Percentiles rank a stretch among this genome's conserved stretches.
Evolutionary conservation across 371 early-diverging fungal genomes (phyloP).

Genomic region (Gilbertella persicaria): DNA sequence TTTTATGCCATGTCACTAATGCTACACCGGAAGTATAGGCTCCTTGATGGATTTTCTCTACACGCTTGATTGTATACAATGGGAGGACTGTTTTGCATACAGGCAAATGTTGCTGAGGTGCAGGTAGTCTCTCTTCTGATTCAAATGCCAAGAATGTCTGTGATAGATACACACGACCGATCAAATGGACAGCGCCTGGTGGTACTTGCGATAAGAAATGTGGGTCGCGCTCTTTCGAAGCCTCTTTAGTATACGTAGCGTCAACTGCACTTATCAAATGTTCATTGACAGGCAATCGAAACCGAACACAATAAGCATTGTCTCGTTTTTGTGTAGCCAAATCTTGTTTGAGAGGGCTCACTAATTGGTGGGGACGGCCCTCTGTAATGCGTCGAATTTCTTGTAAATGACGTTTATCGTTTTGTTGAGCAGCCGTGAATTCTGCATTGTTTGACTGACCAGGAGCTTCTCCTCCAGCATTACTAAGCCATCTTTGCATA

Average conservation of each 20-base stretch:
- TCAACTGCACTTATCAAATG: slow-evolving; percentile 59
- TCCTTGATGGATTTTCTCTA: slow-evolving; percentile 74
- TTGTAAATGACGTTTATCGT: slow-evolving; percentile 2
- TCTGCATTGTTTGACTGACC: slow-evolving; percentile 44
- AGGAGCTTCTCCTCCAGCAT: slow-evolving; percentile 69
- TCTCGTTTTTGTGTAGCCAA: slow-evolving; percentile 75
- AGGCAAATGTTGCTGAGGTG: slow-evolving; percentile 45
- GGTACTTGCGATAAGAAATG: slow-evolving; percentile 23
- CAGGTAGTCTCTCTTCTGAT: slow-evolving; percentile 31
- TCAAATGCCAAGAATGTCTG: slow-evolving; percentile 79
- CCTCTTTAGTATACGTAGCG: slow-evolving; percentile 49
- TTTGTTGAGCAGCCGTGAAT: slow-evolving; percentile 7
- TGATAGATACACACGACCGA: slow-evolving; percentile 68
- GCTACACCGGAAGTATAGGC: slow-evolving; percentile 41
- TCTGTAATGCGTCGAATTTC: neutral
- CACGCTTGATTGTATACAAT: slow-evolving; percentile 85
- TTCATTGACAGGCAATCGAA: slow-evolving; percentile 71
- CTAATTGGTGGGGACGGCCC: slow-evolving; percentile 19
- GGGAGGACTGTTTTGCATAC: slow-evolving; percentile 80
- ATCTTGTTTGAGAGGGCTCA: slow-evolving; percentile 64
- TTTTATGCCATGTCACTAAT: slow-evolving; percentile 63
- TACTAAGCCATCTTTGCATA: slow-evolving; percentile 84
- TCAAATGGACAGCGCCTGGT: slow-evolving; percentile 9
- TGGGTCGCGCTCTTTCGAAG: slow-evolving; percentile 6
- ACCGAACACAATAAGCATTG: slow-evolving; percentile 66